A percentile compares a stretch with the other conserved stretches of the same genome.
These are phyloP conservation scores for Ceratobasidium sp. DNA, from an alignment of 1,284 basidiomycete genomes.

Conservation along the genomic window DNA sequence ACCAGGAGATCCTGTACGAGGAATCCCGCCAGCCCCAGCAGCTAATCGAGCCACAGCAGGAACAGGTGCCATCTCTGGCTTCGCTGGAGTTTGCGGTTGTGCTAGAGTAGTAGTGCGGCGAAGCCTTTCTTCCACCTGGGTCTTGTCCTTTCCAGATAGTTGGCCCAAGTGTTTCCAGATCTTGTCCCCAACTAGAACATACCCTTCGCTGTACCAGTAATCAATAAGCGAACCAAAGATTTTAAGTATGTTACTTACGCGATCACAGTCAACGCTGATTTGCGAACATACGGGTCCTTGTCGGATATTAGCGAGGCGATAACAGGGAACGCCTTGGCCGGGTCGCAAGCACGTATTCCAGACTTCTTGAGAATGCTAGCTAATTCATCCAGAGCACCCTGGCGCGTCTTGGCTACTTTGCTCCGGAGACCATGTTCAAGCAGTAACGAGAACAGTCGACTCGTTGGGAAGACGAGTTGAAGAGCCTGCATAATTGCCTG, in stretches of 20 bases:
- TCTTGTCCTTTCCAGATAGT: slow-evolving; percentile 86
- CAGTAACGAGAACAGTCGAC: slow-evolving; percentile 86
- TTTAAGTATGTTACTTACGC: slow-evolving; percentile 61
- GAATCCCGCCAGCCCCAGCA: slow-evolving; percentile 58
- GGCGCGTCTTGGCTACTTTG: slow-evolving; percentile 90
- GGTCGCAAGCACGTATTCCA: slow-evolving; percentile 83
- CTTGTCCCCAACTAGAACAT: slow-evolving; percentile 84
- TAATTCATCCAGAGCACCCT: slow-evolving; percentile 86
- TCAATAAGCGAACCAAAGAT: slow-evolving; percentile 39
- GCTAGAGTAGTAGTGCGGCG: slow-evolving; percentile 77
- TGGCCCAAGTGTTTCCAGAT: slow-evolving; percentile 83
- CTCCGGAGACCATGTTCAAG: slow-evolving; percentile 87
- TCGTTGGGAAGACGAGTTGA: slow-evolving; percentile 87
- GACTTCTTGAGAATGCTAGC: slow-evolving; percentile 81
- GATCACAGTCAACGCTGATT: slow-evolving; percentile 79
- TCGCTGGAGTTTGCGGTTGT: slow-evolving; percentile 45
- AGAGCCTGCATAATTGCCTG: slow-evolving; percentile 77
- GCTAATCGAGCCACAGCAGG: slow-evolving; percentile 63
- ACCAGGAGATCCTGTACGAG: slow-evolving; percentile 69
- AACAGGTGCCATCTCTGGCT: slow-evolving; percentile 41
- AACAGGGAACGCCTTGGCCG: slow-evolving; percentile 79
- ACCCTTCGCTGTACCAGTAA: slow-evolving; percentile 71
- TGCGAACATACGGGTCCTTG: slow-evolving; percentile 86
- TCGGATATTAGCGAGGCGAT: slow-evolving; percentile 88
- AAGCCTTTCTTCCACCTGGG: slow-evolving; percentile 89